Evolutionary conservation across 371 early-diverging fungal species (phyloP).

Genomic region (Parasitella parasitica): DNA sequence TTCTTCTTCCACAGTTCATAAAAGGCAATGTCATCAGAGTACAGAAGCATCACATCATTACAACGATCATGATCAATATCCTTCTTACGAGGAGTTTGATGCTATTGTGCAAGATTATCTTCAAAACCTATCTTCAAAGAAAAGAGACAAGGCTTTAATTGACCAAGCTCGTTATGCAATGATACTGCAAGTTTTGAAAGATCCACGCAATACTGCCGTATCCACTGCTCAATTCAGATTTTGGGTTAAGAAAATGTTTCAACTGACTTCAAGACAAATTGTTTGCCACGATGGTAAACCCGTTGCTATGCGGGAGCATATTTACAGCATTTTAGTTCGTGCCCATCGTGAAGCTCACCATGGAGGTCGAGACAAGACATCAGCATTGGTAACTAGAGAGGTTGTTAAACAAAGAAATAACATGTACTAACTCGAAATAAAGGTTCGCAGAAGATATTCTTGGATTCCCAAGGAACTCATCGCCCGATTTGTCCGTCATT

Average conservation of each 20-base stretch:
- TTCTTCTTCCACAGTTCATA: not conserved
- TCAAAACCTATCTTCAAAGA: conserved; percentile 57
- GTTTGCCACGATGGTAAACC: conserved; percentile 61
- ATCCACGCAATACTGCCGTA: conserved; percentile 59
- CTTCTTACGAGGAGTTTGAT: conserved; percentile 39
- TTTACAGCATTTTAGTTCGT: conserved; percentile 57
- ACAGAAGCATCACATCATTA: not conserved
- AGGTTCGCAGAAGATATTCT: conserved; percentile 41
- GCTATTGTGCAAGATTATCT: conserved; percentile 54
- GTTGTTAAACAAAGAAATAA: not conserved
- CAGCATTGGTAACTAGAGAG: conserved; percentile 49
- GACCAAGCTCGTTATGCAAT: conserved; percentile 54
- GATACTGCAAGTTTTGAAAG: conserved; percentile 55
- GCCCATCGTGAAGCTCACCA: conserved; percentile 63
- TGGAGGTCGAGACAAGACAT: conserved; percentile 65
- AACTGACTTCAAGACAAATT: conserved; percentile 40
- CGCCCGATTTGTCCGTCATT: conserved; percentile 52
- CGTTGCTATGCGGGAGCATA: conserved; percentile 59
- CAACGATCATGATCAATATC: conserved; percentile 42
- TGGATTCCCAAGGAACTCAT: conserved; percentile 56
- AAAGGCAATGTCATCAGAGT: not conserved
- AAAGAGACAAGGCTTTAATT: conserved; percentile 62
- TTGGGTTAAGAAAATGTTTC: conserved; percentile 72
- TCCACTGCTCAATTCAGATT: conserved; percentile 67
- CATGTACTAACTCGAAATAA: not conserved